Evolutionary conservation across 1,139 yeast genomes (phyloP).

Genomic region (Candida tetrigidarum): DNA sequence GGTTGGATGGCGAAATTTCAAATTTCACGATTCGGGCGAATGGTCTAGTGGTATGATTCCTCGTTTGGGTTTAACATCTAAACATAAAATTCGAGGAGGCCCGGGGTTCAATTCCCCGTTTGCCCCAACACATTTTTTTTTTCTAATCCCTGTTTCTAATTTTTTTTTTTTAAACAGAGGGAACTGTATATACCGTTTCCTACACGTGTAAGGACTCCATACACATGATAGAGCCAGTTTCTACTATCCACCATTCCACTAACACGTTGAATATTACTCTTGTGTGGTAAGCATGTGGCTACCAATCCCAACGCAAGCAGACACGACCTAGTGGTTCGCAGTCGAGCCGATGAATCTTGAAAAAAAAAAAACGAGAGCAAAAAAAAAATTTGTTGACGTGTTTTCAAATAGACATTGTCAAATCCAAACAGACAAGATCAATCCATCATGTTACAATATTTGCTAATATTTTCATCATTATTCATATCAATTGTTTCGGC

Average conservation of each 20-base stretch:
- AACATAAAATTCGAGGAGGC: conserved; percentile 23
- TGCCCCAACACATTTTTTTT: conserved; percentile 21
- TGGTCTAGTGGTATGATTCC: conserved; percentile 59
- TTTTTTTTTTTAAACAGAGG: no score
- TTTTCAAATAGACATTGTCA: conserved; percentile 1
- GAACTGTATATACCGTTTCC: no score
- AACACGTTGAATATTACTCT: no score
- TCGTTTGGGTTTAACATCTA: conserved; percentile 43
- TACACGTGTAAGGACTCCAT: no score
- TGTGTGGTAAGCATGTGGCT: background rate
- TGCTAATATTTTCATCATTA: conserved; percentile 2
- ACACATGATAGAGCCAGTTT: no score
- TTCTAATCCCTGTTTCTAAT: background rate
- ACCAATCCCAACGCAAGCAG: no score
- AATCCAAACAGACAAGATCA: background rate
- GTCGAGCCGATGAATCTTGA: conserved; percentile 4
- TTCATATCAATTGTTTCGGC: conserved; percentile 21
- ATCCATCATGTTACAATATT: conserved; percentile 1
- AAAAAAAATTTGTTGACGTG: conserved; percentile 9
- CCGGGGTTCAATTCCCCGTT: conserved; percentile 30
- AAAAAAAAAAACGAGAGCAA: background rate
- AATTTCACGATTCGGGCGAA: conserved; percentile 18
- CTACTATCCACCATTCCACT: no score
- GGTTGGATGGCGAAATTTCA: background rate
- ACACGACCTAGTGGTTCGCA: background rate